Conservation (phyloP, 2,329 filamentous ascomycete genomes). For the Aspergillus sp. region DNA sequence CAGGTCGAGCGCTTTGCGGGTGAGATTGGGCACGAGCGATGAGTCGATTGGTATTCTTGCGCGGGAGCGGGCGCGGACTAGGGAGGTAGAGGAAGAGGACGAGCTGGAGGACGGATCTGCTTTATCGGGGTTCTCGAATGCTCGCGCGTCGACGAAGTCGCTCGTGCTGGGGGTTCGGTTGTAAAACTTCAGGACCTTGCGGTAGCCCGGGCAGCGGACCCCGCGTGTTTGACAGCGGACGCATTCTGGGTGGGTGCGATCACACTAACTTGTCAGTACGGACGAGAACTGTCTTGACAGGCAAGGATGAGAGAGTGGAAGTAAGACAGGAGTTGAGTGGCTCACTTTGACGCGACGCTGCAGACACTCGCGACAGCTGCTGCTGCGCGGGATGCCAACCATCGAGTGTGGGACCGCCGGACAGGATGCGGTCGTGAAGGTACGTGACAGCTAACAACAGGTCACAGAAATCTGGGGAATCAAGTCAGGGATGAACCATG, state of each 20-base stretch:
- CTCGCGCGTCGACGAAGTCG: constrained; percentile 4
- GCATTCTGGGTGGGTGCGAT: constrained; percentile 23
- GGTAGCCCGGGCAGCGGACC: constrained; percentile 20
- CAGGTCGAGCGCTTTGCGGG: constrained; percentile 9
- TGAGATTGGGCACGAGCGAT: constrained; percentile 10
- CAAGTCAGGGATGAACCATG: too few species aligned
- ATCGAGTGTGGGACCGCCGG: not conserved
- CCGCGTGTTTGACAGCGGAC: constrained; percentile 15
- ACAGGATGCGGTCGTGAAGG: too few species aligned
- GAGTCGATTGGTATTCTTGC: constrained; percentile 10
- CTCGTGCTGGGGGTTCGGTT: constrained; percentile 6
- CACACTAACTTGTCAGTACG: constrained; percentile 15
- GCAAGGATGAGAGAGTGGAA: not conserved
- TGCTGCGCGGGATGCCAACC: constrained; percentile 24
- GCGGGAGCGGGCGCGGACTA: too few species aligned
- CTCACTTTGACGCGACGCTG: constrained; percentile 24
- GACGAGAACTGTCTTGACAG: not conserved
- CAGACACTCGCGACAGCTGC: constrained; percentile 23
- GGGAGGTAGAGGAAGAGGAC: not conserved
- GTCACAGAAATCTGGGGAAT: too few species aligned
- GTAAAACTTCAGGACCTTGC: constrained; percentile 19
- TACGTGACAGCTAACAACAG: too few species aligned
- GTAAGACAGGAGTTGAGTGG: not conserved
- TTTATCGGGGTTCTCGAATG: not conserved
- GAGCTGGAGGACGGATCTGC: not conserved